phyloP scores from a whole-genome alignment of 345 rosid species.

The Combretum micranthum region DNA sequence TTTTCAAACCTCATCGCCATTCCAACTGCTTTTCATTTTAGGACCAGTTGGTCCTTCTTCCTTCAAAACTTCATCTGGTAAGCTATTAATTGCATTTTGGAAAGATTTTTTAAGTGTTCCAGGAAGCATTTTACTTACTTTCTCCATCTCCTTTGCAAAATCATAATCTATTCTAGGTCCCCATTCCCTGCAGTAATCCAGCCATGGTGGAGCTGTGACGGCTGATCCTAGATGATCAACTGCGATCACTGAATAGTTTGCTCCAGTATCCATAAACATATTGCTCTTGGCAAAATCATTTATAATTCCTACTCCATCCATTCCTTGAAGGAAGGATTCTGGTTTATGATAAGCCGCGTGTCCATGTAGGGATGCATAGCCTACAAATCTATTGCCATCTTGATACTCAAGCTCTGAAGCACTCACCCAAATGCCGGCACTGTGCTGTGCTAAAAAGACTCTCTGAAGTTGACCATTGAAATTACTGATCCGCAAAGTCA shows the following conservation, averaged over 20 bases:
- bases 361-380: conserved; percentile 17
- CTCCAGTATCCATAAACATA: conserved; percentile 8
- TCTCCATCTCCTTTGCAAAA: conserved; percentile 11
- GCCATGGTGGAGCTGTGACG: conserved; percentile 9
- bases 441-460: conserved; percentile 13
- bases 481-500: conserved; percentile 19
- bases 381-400: conserved; percentile 9
- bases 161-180: conserved; percentile 15
- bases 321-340: conserved; percentile 13
- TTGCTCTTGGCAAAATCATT: conserved; percentile 12
- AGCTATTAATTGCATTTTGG: conserved; percentile 1
- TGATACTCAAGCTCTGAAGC: conserved; percentile 18
- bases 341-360: conserved; percentile 8
- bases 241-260: conserved; percentile 8
- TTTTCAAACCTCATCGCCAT: conserved; percentile 16
- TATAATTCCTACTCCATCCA: conserved; percentile 13
- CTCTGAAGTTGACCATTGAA: conserved; percentile 14
- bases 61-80: conserved; percentile 14
- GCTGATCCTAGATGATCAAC: conserved; percentile 13
- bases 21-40: conserved; percentile 14
- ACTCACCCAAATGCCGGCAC: conserved; percentile 11
- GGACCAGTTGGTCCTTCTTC: conserved; percentile 23
- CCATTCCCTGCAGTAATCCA: conserved; percentile 17
- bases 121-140: conserved; percentile 5
- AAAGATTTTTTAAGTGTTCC: conserved; percentile 9